Base-by-base conservation (phyloP, 139 green algal genomes). In the Mychonastes homosphaera region DNA sequence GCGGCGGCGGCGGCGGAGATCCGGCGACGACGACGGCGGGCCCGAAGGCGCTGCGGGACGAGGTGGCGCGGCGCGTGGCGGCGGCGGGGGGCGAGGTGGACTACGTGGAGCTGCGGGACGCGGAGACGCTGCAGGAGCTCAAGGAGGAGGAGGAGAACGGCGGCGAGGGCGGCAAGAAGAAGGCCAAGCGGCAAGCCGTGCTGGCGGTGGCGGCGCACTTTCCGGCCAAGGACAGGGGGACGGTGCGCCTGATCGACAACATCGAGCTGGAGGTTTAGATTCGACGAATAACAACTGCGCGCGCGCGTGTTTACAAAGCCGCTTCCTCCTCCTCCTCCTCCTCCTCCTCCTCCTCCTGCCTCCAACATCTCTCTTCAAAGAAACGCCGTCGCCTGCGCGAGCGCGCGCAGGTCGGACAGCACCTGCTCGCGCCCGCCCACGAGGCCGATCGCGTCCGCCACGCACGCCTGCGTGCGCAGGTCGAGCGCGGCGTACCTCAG, bases 241-340 rank as follows among this genome's bases (percentile, higher is more conserved):
- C 55, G 9, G 91, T 98, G 19, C 74, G 91, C 6, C 71, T 98
- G 12, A 90, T 98, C 36, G 91, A 98, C 75, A 98, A 98, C 64
- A 78, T 80, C 0, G 84, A 88, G 18, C 56, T 93, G 3, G 40
- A 55, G 30, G n/a, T n/a, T n/a, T n/a, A n/a, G n/a, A n/a, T n/a
- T n/a, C n/a, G n/a, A n/a, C 27, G 21, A 33, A 5, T 36, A 9
- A 12, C 23, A 27, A 56, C 49, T 56, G 49, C n/a, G n/a, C n/a
- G n/a, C n/a, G n/a, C n/a, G n/a, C n/a, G n/a, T n/a, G n/a, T n/a
- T n/a, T n/a, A n/a, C n/a, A n/a, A n/a, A n/a, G n/a, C n/a, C n/a
- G n/a, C n/a, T n/a, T n/a, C n/a, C n/a, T n/a, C n/a, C n/a, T n/a
- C n/a, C n/a, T n/a, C n/a, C n/a, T n/a, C n/a, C n/a, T n/a, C n/a